Evolutionary conservation across 495 filamentous ascomycete genomes (phyloP), one percentile per base, ranked within the genome.

Genomic region (Penicillium paradoxum): DNA sequence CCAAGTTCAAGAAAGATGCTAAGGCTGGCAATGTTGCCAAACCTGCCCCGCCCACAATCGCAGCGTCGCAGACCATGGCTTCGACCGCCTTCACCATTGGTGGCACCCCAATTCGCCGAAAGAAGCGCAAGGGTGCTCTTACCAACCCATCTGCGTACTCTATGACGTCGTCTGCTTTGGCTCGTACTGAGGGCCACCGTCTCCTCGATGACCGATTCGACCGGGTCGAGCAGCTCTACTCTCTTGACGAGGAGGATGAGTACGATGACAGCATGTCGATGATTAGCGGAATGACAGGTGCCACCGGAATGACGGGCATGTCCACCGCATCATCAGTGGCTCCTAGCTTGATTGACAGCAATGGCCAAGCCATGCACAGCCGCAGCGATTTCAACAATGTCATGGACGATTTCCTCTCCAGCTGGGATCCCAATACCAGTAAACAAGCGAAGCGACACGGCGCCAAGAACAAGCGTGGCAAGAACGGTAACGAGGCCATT

Each of bases 111-210:
- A 86, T 79, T 36, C 83, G 88, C 2, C 75, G 77, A 30, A 97
- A 96, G 82, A 95, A 92, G 81, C 81, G 90, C 54, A 93, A 91
- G 70, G 90, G 90, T 40, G 91, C 93, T 17, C 66, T 93, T 66
- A 97, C 93, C 18, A 89, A 87, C 60, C 88, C 87, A 1, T 92
- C 92, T 6, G 79, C 81, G 14, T 97, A 96, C 73, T 96, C 90
- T n/a, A 99, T 97, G 95, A 91, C 87, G 0, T 95, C 89, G 6
- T 96, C 93, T 0, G 86, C 91, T 0, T 75, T 97, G 6, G 82
- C 86, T 18, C 82, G 95, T 37, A 97, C 92, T 1, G 93, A 96
- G 55, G 89, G 90, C n/a, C 79, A 91, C 33, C 83, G 84, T 5
- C 79, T 91, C 10, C 76, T 97, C 17, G 95, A 99, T 66, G 84